Base-by-base conservation (phyloP, 139 green algal species). In the Asterochloris erici region DNA sequence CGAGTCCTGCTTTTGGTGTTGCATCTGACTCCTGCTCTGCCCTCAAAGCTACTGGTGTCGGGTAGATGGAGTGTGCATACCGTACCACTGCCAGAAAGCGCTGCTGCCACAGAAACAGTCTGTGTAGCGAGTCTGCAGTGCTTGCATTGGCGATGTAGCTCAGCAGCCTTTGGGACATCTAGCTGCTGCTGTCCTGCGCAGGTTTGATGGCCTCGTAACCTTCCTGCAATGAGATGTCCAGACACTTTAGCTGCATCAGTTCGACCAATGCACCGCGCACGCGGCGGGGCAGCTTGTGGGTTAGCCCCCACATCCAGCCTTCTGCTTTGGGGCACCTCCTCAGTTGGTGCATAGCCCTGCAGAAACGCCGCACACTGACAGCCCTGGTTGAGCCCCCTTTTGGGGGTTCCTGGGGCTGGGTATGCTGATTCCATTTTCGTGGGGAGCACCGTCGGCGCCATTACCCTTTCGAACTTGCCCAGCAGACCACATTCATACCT, bases 391-490 rank as follows among this genome's bases (percentile, higher is more conserved):
- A 63, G 81, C 74, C 63, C 80, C n/a, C 26, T 62, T 54, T 54
- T 64, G n/a, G 62, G 81, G 73, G 61, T 61, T 77, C 79, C 81
- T 70, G 71, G 75, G 84, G 26, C 47, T 47, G 69, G 78, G 80
- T 14, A 80, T 87, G 88, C 85, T 91, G 88, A 89, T 89, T 89
- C 85, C 88, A 91, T 91, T 82, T 81, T 84, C 88, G 85, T 89
- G 77, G 79, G 88, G 85, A 91, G 88, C 79, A 79, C 85, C 88
- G 88, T 91, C 85, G 88, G 85, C 77, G 84, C 85, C 74, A 66
- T 91, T 91, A 91, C 88, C 88, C 81, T 82, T 85, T 88, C 75
- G 88, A 84, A 88, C 83, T 73, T 91, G 88, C 88, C 88, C 88
- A 91, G 88, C 88, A 89, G 79, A 27, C 83, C 77, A 91, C 88